A percentile compares a stretch with the other conserved stretches of the same genome.
Evolutionary conservation across 495 filamentous ascomycete species (phyloP).

Genomic region (Penicillium dipodomyicola): DNA sequence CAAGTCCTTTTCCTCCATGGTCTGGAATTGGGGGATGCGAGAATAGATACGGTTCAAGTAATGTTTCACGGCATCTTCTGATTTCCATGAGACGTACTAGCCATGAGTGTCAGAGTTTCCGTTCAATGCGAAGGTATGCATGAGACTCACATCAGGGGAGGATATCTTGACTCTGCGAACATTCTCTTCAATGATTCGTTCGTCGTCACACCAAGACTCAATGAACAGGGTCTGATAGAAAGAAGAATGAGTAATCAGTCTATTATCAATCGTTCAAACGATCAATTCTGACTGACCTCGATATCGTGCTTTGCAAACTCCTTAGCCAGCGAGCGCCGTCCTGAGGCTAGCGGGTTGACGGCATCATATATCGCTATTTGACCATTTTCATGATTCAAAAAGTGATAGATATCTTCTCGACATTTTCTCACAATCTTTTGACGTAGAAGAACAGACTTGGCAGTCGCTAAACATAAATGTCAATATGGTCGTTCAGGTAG

Average conservation of each 20-base stretch:
- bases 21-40: conserved; percentile 94
- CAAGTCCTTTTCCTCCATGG: conserved; percentile 88
- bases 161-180: conserved; percentile 96
- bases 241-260: not conserved
- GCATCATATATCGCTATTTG: conserved; percentile 99
- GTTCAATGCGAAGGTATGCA: not conserved
- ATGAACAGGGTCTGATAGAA: conserved; percentile 79
- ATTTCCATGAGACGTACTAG: conserved; percentile 83
- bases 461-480: conserved; percentile 55
- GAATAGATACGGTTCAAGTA: conserved; percentile 86
- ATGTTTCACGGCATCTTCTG: conserved; percentile 85
- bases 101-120: conserved; percentile 12
- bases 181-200: conserved; percentile 93
- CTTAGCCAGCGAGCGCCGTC: conserved; percentile 83
- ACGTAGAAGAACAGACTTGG: conserved; percentile 79
- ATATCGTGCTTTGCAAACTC: conserved; percentile 97
- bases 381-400: conserved; percentile 93
- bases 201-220: conserved; percentile 91
- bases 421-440: conserved; percentile 98
- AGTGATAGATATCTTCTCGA: conserved; percentile 93
- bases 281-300: conserved; percentile 52
- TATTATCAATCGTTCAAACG: not conserved
- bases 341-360: conserved; percentile 85
- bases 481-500: conserved; percentile 2
- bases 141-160: conserved; percentile 76